Evolutionary conservation across 306 rosid genomes (phyloP).

Genomic region (Mimosa bimucronata): DNA sequence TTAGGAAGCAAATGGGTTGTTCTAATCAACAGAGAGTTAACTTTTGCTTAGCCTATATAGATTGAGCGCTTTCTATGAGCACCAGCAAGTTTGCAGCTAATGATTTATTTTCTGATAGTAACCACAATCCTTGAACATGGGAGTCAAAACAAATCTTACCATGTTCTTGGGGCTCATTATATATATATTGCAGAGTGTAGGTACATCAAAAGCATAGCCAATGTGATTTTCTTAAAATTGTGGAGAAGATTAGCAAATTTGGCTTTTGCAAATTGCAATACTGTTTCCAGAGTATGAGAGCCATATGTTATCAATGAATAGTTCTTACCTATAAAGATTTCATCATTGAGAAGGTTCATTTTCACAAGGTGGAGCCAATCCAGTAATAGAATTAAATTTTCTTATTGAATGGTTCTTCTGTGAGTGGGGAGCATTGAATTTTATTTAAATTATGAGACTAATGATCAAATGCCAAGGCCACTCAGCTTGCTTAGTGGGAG

Average conservation of each 20-base stretch:
- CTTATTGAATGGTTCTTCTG: constrained; percentile 14
- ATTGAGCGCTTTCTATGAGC: constrained; percentile 10
- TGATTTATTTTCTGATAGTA: constrained; percentile 9
- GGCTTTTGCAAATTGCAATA: neutral
- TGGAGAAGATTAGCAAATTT: neutral
- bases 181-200: neutral
- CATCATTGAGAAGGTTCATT: constrained; percentile 26
- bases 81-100: neutral
- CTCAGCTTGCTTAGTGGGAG: constrained; percentile 43
- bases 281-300: constrained; percentile 34
- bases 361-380: constrained; percentile 31
- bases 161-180: neutral
- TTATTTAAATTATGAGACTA: constrained; percentile 23
- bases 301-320: constrained; percentile 12
- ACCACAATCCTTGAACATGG: constrained; percentile 17
- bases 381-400: constrained; percentile 24
- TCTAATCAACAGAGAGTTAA: neutral
- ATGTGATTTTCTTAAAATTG: constrained; percentile 12
- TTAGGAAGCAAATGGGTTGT: neutral
- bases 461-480: constrained; percentile 28
- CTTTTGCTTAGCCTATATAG: neutral
- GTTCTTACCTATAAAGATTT: constrained; percentile 15
- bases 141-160: constrained; percentile 19
- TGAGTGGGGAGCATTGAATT: constrained; percentile 39
- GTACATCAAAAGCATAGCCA: neutral